These are phyloP conservation scores for Globisporangium middletonii DNA, from an alignment of 352 stramenopile species.

Conservation along the genomic window DNA sequence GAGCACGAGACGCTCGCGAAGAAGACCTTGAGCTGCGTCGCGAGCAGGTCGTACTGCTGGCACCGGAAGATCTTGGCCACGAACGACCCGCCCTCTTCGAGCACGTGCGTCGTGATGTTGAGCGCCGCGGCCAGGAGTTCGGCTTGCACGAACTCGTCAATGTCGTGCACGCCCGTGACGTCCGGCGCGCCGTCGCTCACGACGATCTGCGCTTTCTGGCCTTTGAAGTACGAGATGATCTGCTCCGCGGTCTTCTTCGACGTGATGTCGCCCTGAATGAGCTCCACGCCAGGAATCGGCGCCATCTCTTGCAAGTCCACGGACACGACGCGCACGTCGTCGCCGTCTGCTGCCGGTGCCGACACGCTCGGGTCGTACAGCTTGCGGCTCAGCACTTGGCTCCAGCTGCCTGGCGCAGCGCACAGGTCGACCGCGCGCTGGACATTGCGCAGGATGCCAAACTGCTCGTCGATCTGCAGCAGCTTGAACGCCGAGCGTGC, in stretches of 20 bases:
- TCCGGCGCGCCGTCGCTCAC: constrained; percentile 98
- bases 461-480: constrained; percentile 98
- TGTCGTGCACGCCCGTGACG: constrained; percentile 99
- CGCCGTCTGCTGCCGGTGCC: constrained; percentile 11
- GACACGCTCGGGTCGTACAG: constrained; percentile 57
- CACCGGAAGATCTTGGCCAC: constrained; percentile 99
- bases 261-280: constrained; percentile 97
- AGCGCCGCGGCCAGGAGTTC: constrained; percentile 96
- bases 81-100: constrained; percentile 93
- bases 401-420: constrained; percentile 97
- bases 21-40: constrained; percentile 94
- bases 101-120: constrained; percentile 96
- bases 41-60: constrained; percentile 94
- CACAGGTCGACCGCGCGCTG: constrained; percentile 96
- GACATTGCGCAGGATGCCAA: constrained; percentile 92
- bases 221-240: constrained; percentile 94
- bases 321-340: constrained; percentile 89
- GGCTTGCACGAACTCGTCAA: constrained; percentile 98
- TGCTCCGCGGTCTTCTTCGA: constrained; percentile 92
- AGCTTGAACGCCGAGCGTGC: constrained; percentile 98
- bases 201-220: constrained; percentile 94
- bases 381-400: constrained; percentile 93
- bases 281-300: constrained; percentile 93
- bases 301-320: constrained; percentile 99
- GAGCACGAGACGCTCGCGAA: constrained; percentile 95